Percentiles rank a stretch among this genome's conserved stretches.
phyloP scores from a whole-genome alignment of 2,329 filamentous ascomycete genomes.

The Xylariaceae sp. region DNA sequence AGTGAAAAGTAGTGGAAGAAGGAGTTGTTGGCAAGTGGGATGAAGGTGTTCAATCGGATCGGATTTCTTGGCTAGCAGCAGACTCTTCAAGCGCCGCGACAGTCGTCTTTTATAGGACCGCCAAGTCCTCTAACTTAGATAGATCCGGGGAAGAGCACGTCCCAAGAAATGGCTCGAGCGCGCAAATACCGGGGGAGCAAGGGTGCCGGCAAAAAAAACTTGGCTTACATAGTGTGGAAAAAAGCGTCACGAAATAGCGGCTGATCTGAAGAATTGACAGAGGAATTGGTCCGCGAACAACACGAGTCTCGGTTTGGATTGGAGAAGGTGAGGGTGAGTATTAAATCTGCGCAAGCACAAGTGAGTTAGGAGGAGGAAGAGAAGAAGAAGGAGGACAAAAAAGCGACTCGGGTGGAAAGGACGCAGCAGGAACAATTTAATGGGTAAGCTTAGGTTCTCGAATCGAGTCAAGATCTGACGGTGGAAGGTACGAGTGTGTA shows the following conservation, averaged over 20 bases:
- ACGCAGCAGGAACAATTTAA: constrained; percentile 29
- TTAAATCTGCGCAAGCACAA: constrained; percentile 31
- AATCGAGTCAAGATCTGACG: constrained; percentile 22
- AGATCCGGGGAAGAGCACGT: background rate
- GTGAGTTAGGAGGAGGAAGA: constrained; percentile 30
- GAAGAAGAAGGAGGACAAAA: constrained; percentile 23
- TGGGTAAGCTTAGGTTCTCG: constrained; percentile 20
- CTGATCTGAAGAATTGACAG: constrained; percentile 16
- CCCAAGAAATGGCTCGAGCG: constrained; percentile 6
- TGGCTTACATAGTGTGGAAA: constrained; percentile 14
- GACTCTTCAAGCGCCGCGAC: background rate
- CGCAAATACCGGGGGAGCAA: constrained; percentile 17
- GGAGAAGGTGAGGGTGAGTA: constrained; percentile 16
- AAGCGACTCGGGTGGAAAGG: constrained; percentile 24
- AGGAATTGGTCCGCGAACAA: constrained; percentile 31
- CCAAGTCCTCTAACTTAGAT: background rate
- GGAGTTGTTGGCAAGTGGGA: background rate
- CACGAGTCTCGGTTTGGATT: constrained; percentile 32
- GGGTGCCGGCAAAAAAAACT: constrained; percentile 7
- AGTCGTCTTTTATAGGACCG: background rate
- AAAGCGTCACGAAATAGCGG: constrained; percentile 1
- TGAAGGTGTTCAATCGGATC: background rate
- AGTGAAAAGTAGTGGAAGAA: background rate
- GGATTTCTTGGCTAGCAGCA: no score
- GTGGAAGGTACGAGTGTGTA: background rate